Conservation (phyloP, 2,329 filamentous ascomycete genomes). For the Pseudogymnoascus sp. region DNA sequence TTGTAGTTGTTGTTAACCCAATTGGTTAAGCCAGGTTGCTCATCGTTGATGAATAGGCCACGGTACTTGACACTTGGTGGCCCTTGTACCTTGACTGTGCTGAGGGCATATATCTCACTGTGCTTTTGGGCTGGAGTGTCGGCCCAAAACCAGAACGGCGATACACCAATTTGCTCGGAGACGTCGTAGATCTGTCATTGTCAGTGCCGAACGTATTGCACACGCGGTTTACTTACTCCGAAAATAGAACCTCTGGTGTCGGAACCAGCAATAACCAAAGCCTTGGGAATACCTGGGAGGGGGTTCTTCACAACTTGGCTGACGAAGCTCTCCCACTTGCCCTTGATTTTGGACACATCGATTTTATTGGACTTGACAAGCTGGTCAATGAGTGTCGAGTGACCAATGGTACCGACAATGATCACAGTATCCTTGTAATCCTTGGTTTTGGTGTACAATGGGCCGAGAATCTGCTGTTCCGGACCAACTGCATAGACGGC, state of each 20-base stretch:
- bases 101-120: conserved; percentile 39
- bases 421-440: conserved; percentile 36
- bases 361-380: conserved; percentile 49
- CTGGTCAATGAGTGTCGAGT: conserved; percentile 52
- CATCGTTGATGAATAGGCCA: conserved; percentile 53
- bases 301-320: conserved; percentile 52
- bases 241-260: conserved; percentile 61
- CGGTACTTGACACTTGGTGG: conserved; percentile 49
- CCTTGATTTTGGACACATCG: conserved; percentile 48
- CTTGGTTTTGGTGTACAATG: conserved; percentile 36
- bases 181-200: not conserved
- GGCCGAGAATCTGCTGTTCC: conserved; percentile 37
- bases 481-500: conserved; percentile 33
- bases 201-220: not conserved
- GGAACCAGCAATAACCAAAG: conserved; percentile 60
- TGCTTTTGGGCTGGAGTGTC: conserved; percentile 42
- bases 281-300: conserved; percentile 45
- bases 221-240: conserved; percentile 39
- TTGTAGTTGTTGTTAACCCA: conserved; percentile 49
- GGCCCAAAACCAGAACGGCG: conserved; percentile 53
- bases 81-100: conserved; percentile 39
- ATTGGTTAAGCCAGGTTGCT: conserved; percentile 53
- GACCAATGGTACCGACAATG: conserved; percentile 61
- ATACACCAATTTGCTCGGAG: conserved; percentile 42
- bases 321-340: conserved; percentile 63